phyloP scores from a whole-genome alignment of 2,329 filamentous ascomycete genomes.

The Atkinsonella texensis region DNA sequence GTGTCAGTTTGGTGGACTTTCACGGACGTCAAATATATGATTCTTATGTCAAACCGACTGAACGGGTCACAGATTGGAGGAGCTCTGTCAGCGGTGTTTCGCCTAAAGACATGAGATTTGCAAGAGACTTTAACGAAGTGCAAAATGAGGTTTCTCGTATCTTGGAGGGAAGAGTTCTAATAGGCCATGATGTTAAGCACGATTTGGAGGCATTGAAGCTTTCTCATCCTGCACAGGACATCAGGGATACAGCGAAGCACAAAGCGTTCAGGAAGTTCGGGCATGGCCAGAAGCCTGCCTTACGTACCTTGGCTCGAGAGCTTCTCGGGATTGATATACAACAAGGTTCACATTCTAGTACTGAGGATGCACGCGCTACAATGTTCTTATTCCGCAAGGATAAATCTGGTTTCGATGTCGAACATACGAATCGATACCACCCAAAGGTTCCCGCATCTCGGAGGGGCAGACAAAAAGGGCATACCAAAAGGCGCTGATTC shows the following conservation, averaged over 20 bases:
- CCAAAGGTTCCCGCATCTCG: neutral
- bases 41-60: conserved; percentile 71
- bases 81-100: conserved; percentile 76
- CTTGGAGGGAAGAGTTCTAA: conserved; percentile 57
- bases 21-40: conserved; percentile 90
- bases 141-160: conserved; percentile 60
- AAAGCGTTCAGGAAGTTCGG: conserved; percentile 59
- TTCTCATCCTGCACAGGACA: conserved; percentile 64
- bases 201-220: conserved; percentile 65
- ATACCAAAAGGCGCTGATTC: conserved; percentile 1
- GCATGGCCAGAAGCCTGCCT: conserved; percentile 54
- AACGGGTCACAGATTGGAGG: conserved; percentile 79
- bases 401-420: conserved; percentile 75
- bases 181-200: conserved; percentile 77
- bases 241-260: conserved; percentile 75
- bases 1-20: conserved; percentile 86
- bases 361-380: conserved; percentile 73
- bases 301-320: conserved; percentile 46
- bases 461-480: conserved; percentile 18
- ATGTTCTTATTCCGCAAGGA: conserved; percentile 81
- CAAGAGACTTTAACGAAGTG: conserved; percentile 63
- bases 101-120: conserved; percentile 57
- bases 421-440: conserved; percentile 58
- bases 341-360: conserved; percentile 50
- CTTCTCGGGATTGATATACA: conserved; percentile 52